Evolutionary conservation across 345 rosid genomes (phyloP).

Genomic region (Noccaea caerulescens): DNA sequence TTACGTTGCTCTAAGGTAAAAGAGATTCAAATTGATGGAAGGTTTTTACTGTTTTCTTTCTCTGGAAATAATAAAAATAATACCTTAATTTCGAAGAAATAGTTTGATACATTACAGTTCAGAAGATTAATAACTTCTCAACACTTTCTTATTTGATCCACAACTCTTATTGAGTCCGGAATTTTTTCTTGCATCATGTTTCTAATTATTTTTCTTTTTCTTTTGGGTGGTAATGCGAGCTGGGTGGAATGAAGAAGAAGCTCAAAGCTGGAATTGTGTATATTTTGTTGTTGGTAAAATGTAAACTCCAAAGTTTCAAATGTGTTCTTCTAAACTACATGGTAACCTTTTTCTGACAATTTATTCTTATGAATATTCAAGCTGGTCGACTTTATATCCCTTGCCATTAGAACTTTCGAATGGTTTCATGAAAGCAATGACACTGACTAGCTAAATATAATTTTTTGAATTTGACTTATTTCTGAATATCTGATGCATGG

Average conservation of each 20-base stretch:
- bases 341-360: no score
- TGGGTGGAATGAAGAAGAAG: conserved; percentile 77
- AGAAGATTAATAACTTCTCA: conserved; percentile 10
- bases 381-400: no score
- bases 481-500: conserved; percentile 2
- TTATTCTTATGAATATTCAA: no score
- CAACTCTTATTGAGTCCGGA: no score
- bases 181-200: conserved; percentile 22
- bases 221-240: conserved; percentile 1
- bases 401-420: no score
- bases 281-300: conserved; percentile 95
- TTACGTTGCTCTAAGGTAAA: no score
- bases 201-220: not conserved
- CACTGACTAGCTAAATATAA: no score
- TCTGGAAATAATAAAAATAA: no score
- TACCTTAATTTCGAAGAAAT: not conserved
- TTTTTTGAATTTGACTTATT: not conserved
- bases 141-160: not conserved
- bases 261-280: conserved; percentile 91
- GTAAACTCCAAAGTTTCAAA: not conserved
- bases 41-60: no score
- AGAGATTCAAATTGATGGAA: no score
- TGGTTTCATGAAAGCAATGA: no score
- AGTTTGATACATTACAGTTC: not conserved
- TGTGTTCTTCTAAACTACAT: no score